Evolutionary conservation across 768 basidiomycete species (phyloP).

Genomic region (Hygrophorus russula): DNA sequence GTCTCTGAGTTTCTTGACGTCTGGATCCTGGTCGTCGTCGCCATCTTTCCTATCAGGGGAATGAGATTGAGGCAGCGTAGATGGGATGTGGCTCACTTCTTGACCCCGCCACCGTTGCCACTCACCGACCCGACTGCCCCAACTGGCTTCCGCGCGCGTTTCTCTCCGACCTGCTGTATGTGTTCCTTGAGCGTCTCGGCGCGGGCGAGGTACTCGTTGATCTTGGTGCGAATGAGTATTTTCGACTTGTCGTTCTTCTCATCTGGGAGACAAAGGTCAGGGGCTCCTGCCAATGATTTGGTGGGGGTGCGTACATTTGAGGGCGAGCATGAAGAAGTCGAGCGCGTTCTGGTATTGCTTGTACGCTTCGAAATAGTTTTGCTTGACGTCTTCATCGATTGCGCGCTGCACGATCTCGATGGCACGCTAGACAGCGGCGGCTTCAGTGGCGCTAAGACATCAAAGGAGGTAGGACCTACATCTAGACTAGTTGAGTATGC

Average conservation of each 20-base stretch:
- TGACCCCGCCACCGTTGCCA: constrained; percentile 27
- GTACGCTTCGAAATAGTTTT: constrained; percentile 91
- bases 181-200: constrained; percentile 90
- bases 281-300: neutral
- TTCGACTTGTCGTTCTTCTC: constrained; percentile 95
- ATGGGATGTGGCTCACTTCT: constrained; percentile 26
- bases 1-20: constrained; percentile 92
- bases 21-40: constrained; percentile 78
- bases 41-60: constrained; percentile 24
- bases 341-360: constrained; percentile 90
- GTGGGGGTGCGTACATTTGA: constrained; percentile 57
- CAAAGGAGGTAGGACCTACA: constrained; percentile 19
- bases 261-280: constrained; percentile 29
- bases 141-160: constrained; percentile 36
- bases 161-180: constrained; percentile 54
- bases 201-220: constrained; percentile 82
- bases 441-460: neutral
- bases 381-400: constrained; percentile 86
- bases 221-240: constrained; percentile 73
- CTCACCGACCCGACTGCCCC: constrained; percentile 36
- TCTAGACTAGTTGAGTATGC: constrained; percentile 35
- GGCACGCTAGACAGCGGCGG: constrained; percentile 7
- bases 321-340: constrained; percentile 97
- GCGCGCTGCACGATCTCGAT: constrained; percentile 27
- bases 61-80: neutral